Base-by-base conservation (phyloP, 345 rosid species). In the Salix arbutifolia region DNA sequence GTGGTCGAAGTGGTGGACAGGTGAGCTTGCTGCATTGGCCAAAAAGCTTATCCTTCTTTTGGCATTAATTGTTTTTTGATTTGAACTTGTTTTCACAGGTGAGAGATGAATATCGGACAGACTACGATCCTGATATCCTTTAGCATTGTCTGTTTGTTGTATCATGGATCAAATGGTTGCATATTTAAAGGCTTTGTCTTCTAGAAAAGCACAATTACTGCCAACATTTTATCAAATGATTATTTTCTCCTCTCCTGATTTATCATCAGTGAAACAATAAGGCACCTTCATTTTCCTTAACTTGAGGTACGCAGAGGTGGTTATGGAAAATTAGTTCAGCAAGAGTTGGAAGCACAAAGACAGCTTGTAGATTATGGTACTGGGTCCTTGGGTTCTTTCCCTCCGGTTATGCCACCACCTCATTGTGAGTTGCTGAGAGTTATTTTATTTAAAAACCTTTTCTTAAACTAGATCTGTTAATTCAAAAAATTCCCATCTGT, bases 91-190 rank as follows among this genome's bases (percentile, higher is more conserved):
- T 67, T 77, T 46, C 79, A 28, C 93, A 95, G 99, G 99, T 96
- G 46, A 92, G 99, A 60, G 99, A 96, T 89, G 99, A 96, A 75
- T 96, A 91, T 80, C 97, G 99, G 73, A 96, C 99, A 38, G 98
- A 96, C 83, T 96, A 93, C 70, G 99, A 96, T 91, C 99, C 99
- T 88, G 98, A 96, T 96, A 96, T 96, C 99, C 99, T 91, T 91
- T 88, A 44, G 5, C 33, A 0, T 67, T 31, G 18, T 28, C 18
- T 67, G 5, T 67, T 21, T 35, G 12, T 28, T 64, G 21, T 18
- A 31, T 64, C 37, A 64, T 28, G 37, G 33, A 56, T 56, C 62
- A 56, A n/a, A n/a, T 56, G 28, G 62, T 23, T 56, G 62, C 62
- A n/a, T n/a, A n/a, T 8, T 56, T 56, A 8, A 56, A 56, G 13